A percentile compares a stretch with the other conserved stretches of the same genome.
These are phyloP conservation scores for Lasiodiplodia sp. DNA, from an alignment of 2,329 filamentous ascomycete genomes.

Conservation along the genomic window DNA sequence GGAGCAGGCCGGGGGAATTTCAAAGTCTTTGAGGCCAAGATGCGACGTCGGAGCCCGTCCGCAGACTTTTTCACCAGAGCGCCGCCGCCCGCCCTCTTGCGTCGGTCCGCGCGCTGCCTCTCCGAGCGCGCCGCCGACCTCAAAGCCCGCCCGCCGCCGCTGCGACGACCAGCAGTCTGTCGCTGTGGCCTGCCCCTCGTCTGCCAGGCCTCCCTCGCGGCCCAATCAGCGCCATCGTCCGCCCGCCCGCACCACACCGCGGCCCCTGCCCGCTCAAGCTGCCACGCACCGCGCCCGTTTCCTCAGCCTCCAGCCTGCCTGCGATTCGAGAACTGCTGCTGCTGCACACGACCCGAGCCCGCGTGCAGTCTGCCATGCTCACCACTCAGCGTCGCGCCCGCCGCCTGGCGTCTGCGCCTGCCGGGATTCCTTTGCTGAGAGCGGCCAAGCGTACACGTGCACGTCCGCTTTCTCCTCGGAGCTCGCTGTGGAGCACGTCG, in stretches of 20 bases:
- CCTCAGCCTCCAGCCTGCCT: slow-evolving; percentile 7
- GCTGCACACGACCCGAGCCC: neutral
- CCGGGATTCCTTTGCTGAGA: slow-evolving; percentile 15
- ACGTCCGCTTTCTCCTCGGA: slow-evolving; percentile 29
- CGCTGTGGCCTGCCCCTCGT: slow-evolving; percentile 19
- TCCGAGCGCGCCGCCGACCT: slow-evolving; percentile 26
- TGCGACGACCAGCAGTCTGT: slow-evolving; percentile 13
- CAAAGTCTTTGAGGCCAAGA: slow-evolving; percentile 21
- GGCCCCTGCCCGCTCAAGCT: slow-evolving; percentile 11
- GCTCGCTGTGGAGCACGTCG: slow-evolving; percentile 8
- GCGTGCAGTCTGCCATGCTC: slow-evolving; percentile 21
- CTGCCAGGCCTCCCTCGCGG: slow-evolving; percentile 2
- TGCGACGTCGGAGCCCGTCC: slow-evolving; percentile 28
- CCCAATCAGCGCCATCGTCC: slow-evolving; percentile 10
- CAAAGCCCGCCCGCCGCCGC: slow-evolving; percentile 18
- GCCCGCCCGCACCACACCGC: neutral
- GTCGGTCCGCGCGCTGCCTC: slow-evolving; percentile 20
- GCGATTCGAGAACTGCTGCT: neutral
- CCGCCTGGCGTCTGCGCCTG: slow-evolving; percentile 13
- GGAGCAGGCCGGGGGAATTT: slow-evolving; percentile 37
- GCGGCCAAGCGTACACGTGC: slow-evolving; percentile 14
- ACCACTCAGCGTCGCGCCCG: slow-evolving; percentile 12
- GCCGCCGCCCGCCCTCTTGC: slow-evolving; percentile 23
- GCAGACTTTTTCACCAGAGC: slow-evolving; percentile 28
- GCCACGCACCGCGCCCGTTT: slow-evolving; percentile 1